Evolutionary conservation across 2,329 filamentous ascomycete genomes (phyloP).

Genomic region (Xylariomycetidae sp.): DNA sequence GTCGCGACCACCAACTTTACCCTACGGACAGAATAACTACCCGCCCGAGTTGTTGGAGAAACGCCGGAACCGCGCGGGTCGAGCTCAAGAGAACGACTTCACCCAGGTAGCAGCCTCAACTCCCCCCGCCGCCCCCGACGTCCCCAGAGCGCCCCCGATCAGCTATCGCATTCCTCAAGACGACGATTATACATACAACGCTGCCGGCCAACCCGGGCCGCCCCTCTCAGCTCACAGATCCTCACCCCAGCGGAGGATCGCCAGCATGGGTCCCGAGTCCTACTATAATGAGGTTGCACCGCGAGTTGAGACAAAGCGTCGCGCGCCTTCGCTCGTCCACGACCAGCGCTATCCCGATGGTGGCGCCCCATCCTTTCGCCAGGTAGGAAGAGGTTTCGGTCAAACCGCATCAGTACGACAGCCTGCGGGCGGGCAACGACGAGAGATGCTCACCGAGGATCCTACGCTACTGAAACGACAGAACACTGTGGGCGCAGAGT

Average conservation of each 20-base stretch:
- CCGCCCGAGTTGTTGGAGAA: constrained; percentile 38
- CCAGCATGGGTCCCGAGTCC: constrained; percentile 26
- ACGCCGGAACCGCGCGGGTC: constrained; percentile 36
- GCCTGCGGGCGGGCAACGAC: constrained; percentile 22
- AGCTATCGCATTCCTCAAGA: constrained; percentile 49
- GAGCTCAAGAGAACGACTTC: constrained; percentile 34
- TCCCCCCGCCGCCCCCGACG: constrained; percentile 53
- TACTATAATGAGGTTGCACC: constrained; percentile 26
- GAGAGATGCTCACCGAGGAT: constrained; percentile 16
- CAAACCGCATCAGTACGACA: constrained; percentile 19
- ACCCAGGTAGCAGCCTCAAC: constrained; percentile 29
- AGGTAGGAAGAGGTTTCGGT: constrained; percentile 13
- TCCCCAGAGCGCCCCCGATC: constrained; percentile 51
- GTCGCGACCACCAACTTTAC: constrained; percentile 53
- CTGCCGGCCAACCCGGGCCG: constrained; percentile 24
- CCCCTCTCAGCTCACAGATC: constrained; percentile 21
- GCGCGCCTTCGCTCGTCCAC: constrained; percentile 24
- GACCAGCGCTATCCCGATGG: constrained; percentile 25
- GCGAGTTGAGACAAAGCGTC: constrained; percentile 15
- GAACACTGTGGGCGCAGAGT: constrained; percentile 31
- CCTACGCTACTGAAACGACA: constrained; percentile 27
- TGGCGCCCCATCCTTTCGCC: constrained; percentile 9
- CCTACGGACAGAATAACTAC: constrained; percentile 38
- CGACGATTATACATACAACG: constrained; percentile 28
- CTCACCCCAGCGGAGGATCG: constrained; percentile 13